Conservation (phyloP, 2,329 filamentous ascomycete genomes). For the Botrytis sinoallii region DNA sequence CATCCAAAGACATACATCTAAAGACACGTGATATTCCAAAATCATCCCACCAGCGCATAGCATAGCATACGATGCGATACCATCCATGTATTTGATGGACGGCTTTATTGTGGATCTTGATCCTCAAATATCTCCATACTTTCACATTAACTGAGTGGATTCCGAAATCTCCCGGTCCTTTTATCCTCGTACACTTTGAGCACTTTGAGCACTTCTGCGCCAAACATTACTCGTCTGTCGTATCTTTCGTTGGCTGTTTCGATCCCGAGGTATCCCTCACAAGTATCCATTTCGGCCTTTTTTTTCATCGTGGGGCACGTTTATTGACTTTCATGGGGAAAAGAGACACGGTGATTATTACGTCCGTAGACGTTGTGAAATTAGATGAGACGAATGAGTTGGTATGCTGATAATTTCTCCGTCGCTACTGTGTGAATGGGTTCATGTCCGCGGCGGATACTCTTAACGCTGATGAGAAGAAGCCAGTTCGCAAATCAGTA, state of each 20-base stretch:
- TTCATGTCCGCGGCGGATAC: constrained; percentile 1
- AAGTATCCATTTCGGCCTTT: background rate
- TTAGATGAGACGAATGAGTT: background rate
- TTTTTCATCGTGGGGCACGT: constrained; percentile 4
- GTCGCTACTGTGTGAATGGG: background rate
- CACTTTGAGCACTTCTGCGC: background rate
- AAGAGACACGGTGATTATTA: background rate
- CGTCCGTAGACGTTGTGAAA: background rate
- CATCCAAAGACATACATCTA: background rate
- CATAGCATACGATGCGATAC: background rate
- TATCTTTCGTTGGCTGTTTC: background rate
- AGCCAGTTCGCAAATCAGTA: background rate
- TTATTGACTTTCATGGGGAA: constrained; percentile 13
- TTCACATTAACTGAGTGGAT: background rate
- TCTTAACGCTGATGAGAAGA: background rate
- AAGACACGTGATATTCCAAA: background rate
- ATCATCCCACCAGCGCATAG: constrained; percentile 12
- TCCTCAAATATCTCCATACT: background rate
- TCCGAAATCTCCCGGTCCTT: constrained; percentile 16
- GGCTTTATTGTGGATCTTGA: constrained; percentile 20
- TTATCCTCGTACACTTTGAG: background rate
- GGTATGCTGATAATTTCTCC: background rate
- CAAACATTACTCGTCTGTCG: background rate
- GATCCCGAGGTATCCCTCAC: background rate
- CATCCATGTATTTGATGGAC: background rate